Percentiles rank a stretch among this genome's conserved stretches.
phyloP scores from a whole-genome alignment of 306 rosid genomes.

The Vigna unguiculata region DNA sequence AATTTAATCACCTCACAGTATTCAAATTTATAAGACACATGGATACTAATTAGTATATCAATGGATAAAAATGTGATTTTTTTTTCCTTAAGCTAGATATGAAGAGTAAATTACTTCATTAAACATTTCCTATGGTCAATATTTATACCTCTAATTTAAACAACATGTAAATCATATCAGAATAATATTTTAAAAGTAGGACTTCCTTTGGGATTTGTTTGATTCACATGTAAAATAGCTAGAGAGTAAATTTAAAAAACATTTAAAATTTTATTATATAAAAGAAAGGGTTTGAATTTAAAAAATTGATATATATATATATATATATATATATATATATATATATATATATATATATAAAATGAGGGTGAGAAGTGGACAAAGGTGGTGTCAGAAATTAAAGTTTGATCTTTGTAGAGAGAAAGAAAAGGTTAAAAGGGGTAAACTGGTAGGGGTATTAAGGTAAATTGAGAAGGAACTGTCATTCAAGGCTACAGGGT shows the following conservation, averaged over 20 bases:
- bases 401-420: constrained; percentile 35
- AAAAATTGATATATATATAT: no score
- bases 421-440: constrained; percentile 33
- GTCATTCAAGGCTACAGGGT: constrained; percentile 71
- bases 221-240: neutral
- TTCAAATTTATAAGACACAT: no score
- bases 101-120: no score
- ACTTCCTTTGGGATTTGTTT: neutral
- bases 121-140: no score
- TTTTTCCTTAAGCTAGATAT: no score
- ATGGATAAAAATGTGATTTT: no score
- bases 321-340: no score
- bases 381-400: constrained; percentile 51
- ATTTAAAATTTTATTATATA: neutral
- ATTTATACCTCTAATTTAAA: no score
- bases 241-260: neutral
- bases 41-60: no score
- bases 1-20: neutral
- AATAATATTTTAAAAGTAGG: no score
- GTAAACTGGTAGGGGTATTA: constrained; percentile 49
- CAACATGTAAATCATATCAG: no score
- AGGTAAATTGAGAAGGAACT: constrained; percentile 58
- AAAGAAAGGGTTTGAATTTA: neutral
- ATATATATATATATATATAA: no score
- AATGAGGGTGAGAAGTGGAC: constrained; percentile 38